A percentile compares a stretch with the other conserved stretches of the same genome.
Evolutionary conservation across 1,284 basidiomycete genomes (phyloP).

Genomic region (Vanrija sp.): DNA sequence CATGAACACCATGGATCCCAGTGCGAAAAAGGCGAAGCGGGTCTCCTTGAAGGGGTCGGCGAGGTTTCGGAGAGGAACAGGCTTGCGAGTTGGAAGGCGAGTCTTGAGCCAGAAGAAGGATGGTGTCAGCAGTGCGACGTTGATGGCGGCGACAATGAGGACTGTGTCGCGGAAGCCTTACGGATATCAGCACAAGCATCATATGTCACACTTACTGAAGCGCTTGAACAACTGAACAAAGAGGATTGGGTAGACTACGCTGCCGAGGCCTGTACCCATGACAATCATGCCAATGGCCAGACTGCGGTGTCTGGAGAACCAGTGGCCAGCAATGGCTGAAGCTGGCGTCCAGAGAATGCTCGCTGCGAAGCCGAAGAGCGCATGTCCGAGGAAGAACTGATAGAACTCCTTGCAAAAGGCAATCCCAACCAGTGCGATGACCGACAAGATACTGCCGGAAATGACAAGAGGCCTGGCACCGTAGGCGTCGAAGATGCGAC

Average conservation of each 20-base stretch:
- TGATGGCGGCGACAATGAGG: constrained; percentile 40
- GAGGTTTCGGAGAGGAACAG: constrained; percentile 7
- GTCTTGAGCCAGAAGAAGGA: constrained; percentile 41
- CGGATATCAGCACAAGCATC: too few relatives aligned
- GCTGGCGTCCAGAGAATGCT: constrained; percentile 38
- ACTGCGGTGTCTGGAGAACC: constrained; percentile 40
- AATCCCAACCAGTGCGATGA: constrained; percentile 33
- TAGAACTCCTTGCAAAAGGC: constrained; percentile 44
- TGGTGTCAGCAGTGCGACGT: constrained; percentile 37
- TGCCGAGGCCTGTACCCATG: constrained; percentile 40
- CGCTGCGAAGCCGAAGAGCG: constrained; percentile 37
- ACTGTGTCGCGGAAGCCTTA: constrained; percentile 37
- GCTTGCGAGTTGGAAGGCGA: constrained; percentile 33
- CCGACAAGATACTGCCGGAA: constrained; percentile 29
- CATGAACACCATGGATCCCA: constrained; percentile 26
- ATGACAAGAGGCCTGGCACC: constrained; percentile 33
- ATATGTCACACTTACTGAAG: constrained; percentile 19
- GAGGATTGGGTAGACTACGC: constrained; percentile 45
- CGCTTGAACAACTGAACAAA: constrained; percentile 35
- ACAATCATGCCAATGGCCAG: constrained; percentile 43
- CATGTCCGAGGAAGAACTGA: constrained; percentile 42
- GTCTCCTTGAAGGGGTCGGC: constrained; percentile 25
- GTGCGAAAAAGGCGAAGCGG: constrained; percentile 23
- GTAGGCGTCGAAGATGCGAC: constrained; percentile 41
- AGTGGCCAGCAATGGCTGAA: constrained; percentile 40